These are phyloP conservation scores for Beauveria medogensis DNA, from an alignment of 2,329 filamentous ascomycete genomes.

Conservation along the genomic window DNA sequence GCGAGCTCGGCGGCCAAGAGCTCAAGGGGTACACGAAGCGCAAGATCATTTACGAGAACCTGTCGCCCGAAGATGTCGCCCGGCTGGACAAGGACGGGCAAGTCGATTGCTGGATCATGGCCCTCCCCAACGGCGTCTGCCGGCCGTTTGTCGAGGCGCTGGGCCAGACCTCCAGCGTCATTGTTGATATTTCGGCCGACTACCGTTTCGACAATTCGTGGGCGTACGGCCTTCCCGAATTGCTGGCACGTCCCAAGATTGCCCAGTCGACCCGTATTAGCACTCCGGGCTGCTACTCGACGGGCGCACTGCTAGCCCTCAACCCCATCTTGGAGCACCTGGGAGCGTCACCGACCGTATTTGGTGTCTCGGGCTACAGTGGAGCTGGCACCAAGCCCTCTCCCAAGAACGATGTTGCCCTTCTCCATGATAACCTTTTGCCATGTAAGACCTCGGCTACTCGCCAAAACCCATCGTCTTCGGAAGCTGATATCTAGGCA, in stretches of 20 bases:
- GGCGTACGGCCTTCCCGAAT: constrained; percentile 87
- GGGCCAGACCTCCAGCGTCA: constrained; percentile 59
- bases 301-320: constrained; percentile 83
- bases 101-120: constrained; percentile 97
- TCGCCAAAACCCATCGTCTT: neutral
- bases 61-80: constrained; percentile 77
- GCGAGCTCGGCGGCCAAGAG: constrained; percentile 80
- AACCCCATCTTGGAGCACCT: constrained; percentile 71
- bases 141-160: constrained; percentile 89
- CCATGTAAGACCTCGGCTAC: constrained; percentile 40
- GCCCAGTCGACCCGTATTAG: constrained; percentile 72
- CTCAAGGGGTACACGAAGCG: constrained; percentile 86
- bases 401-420: constrained; percentile 83
- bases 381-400: constrained; percentile 91
- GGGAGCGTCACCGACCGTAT: constrained; percentile 70
- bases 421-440: constrained; percentile 80
- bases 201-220: constrained; percentile 80
- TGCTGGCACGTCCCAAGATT: constrained; percentile 69
- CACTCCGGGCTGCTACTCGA: constrained; percentile 94
- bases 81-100: constrained; percentile 76
- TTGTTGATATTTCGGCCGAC: constrained; percentile 93
- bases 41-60: constrained; percentile 85
- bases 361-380: constrained; percentile 89
- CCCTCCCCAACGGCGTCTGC: constrained; percentile 89
- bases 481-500: neutral